Evolutionary conservation across 257 asterid species (phyloP).

Genomic region (Solanum boliviense): DNA sequence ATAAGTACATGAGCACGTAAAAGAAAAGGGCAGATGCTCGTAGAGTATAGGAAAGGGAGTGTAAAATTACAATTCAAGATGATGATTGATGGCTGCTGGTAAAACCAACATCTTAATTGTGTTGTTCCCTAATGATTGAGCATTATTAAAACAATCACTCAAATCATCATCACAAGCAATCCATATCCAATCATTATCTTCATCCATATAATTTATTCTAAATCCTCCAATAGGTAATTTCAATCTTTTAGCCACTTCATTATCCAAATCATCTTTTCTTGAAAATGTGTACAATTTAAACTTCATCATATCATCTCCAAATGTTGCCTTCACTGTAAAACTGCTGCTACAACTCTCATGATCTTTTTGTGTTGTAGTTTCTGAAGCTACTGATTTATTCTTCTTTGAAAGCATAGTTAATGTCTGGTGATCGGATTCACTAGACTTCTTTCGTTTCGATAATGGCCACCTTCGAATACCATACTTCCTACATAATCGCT

Average conservation of each 20-base stretch:
- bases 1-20: not conserved
- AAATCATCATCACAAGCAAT: conserved; percentile 2
- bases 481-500: conserved; percentile 81
- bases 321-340: not conserved
- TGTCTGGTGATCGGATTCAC: not conserved
- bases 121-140: not conserved
- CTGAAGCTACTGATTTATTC: not conserved
- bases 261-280: not conserved
- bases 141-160: not conserved
- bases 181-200: conserved; percentile 1
- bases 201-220: not conserved
- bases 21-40: not conserved
- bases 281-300: not conserved
- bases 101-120: not conserved
- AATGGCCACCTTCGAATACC: conserved; percentile 95
- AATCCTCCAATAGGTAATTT: not conserved
- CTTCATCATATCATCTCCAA: not conserved
- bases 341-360: not conserved
- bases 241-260: not conserved
- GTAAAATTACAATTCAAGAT: not conserved
- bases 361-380: not conserved
- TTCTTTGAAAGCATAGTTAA: not conserved
- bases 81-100: not conserved
- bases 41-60: not conserved
- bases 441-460: not conserved